Evolutionary conservation across 2,329 filamentous ascomycete genomes (phyloP).

Genomic region (Colletotrichum shisoi): DNA sequence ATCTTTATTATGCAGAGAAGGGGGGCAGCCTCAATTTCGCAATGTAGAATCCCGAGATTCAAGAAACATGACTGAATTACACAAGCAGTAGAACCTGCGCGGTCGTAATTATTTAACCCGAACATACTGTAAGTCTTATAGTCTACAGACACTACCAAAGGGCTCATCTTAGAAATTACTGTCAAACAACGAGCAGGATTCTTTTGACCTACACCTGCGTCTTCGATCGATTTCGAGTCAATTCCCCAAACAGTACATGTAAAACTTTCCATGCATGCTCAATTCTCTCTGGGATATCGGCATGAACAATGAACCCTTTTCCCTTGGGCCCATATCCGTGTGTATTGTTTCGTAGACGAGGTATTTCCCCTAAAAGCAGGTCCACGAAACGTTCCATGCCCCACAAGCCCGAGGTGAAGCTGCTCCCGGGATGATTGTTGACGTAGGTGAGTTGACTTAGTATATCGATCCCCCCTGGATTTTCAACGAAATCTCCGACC

Average conservation of each 20-base stretch:
- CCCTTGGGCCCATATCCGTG: slow-evolving; percentile 55
- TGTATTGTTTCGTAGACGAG: slow-evolving; percentile 53
- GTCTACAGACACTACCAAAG: too few species aligned
- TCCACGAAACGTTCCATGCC: slow-evolving; percentile 50
- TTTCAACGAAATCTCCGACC: background rate
- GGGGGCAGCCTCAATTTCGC: too few species aligned
- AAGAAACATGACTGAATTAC: too few species aligned
- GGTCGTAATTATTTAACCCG: too few species aligned
- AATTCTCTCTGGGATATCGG: slow-evolving; percentile 51
- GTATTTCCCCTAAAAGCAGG: slow-evolving; percentile 54
- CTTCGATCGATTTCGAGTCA: background rate
- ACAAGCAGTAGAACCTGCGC: too few species aligned
- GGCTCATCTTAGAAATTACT: too few species aligned
- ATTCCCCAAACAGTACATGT: slow-evolving; percentile 1
- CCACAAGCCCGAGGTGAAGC: slow-evolving; percentile 47
- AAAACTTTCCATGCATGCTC: slow-evolving; percentile 47
- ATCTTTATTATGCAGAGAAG: too few species aligned
- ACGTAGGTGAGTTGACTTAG: slow-evolving; percentile 8
- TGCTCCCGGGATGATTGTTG: background rate
- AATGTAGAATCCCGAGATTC: too few species aligned
- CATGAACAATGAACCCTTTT: slow-evolving; percentile 54
- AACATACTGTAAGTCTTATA: too few species aligned
- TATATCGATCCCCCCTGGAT: background rate
- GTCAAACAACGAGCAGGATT: too few species aligned
- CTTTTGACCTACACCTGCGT: too few species aligned